phyloP scores from a whole-genome alignment of 176 grass and related monocot genomes.

The Bothriochloa decipiens region DNA sequence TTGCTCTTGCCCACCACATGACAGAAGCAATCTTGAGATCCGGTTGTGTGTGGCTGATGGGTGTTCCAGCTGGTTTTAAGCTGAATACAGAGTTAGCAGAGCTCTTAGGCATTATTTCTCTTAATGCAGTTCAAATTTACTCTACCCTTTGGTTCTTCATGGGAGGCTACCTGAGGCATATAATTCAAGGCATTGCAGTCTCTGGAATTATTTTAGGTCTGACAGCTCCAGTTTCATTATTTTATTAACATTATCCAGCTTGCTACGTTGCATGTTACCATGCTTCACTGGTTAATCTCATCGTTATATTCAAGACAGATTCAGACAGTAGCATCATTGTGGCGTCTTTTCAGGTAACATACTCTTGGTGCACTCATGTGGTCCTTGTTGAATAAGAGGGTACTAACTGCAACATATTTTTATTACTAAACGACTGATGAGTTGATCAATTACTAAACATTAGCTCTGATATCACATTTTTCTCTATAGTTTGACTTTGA shows the following conservation, averaged over 20 bases:
- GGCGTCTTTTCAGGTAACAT: conserved; percentile 93
- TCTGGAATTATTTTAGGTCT: conserved; percentile 72
- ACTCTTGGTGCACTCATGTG: neutral
- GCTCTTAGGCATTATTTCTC: conserved; percentile 86
- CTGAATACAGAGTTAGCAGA: conserved; percentile 89
- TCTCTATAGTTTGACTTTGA: neutral
- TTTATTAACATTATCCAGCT: conserved; percentile 76
- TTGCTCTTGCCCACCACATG: conserved; percentile 48
- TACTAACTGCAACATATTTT: neutral
- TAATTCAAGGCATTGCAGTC: conserved; percentile 60
- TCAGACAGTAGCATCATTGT: conserved; percentile 83
- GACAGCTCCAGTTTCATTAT: conserved; percentile 69
- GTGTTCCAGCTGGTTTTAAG: conserved; percentile 96
- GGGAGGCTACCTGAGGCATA: conserved; percentile 59
- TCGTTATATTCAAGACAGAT: conserved; percentile 86
- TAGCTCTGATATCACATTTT: neutral
- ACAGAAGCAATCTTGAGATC: conserved; percentile 80
- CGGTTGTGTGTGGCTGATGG: conserved; percentile 97
- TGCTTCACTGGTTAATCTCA: conserved; percentile 83
- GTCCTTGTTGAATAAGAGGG: neutral
- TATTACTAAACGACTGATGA: neutral
- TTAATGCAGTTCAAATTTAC: conserved; percentile 87
- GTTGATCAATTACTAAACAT: neutral
- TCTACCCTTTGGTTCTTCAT: conserved; percentile 85
- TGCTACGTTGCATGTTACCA: conserved; percentile 70